A percentile compares a stretch with the other conserved stretches of the same genome.
These are phyloP conservation scores for Willaertia magna DNA, from an alignment of 208 protist species.

Conservation along the genomic window DNA sequence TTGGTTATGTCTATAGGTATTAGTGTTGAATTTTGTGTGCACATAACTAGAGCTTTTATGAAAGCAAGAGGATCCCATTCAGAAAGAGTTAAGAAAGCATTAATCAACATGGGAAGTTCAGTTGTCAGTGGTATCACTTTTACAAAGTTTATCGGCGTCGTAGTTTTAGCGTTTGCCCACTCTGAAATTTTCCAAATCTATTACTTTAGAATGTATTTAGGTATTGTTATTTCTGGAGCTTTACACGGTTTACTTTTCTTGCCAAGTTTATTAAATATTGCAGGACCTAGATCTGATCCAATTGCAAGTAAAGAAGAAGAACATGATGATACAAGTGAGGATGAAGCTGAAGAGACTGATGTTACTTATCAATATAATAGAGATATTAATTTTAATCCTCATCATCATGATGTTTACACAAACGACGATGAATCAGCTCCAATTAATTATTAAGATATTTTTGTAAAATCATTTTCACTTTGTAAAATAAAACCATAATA, in stretches of 20 bases:
- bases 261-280: slow-evolving; percentile 23
- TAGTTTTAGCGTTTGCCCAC: slow-evolving; percentile 35
- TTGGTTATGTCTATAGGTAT: slow-evolving; percentile 49
- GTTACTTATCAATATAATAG: no score
- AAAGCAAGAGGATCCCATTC: neutral
- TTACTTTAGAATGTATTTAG: slow-evolving; percentile 47
- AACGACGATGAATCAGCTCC: no score
- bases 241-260: slow-evolving; percentile 41
- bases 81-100: neutral
- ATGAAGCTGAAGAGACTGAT: neutral
- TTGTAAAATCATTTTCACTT: no score
- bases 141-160: slow-evolving; percentile 43
- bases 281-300: neutral
- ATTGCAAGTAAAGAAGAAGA: neutral
- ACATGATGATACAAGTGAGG: no score
- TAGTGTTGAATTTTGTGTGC: slow-evolving; percentile 49
- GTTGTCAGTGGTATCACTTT: slow-evolving; percentile 41
- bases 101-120: slow-evolving; percentile 24
- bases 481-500: no score
- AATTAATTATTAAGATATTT: no score
- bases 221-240: slow-evolving; percentile 39
- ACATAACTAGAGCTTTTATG: slow-evolving; percentile 33
- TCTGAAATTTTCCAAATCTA: slow-evolving; percentile 35
- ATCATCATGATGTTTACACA: no score
- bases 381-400: no score